phyloP scores from a whole-genome alignment of 2,329 filamentous ascomycete genomes.

The Fonsecaea monophora region DNA sequence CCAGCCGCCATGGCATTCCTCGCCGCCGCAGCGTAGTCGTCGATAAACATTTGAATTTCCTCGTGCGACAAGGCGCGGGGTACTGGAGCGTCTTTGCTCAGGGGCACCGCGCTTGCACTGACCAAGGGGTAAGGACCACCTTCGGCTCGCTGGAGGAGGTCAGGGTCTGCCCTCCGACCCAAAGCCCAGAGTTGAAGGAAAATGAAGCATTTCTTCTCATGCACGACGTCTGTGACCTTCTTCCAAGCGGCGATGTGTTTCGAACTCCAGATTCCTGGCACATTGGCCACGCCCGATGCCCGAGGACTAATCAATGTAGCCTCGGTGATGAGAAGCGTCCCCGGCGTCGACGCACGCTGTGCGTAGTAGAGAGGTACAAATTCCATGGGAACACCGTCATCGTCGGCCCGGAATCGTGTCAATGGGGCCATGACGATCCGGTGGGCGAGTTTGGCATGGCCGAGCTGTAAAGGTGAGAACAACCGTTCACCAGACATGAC shows the following conservation, averaged over 20 bases:
- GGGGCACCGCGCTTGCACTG: slow-evolving; percentile 31
- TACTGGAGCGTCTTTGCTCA: slow-evolving; percentile 23
- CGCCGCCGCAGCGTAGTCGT: slow-evolving; percentile 43
- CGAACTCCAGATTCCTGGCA: slow-evolving; percentile 31
- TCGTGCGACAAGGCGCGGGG: slow-evolving; percentile 32
- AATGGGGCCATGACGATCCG: slow-evolving; percentile 61
- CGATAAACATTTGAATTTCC: not conserved
- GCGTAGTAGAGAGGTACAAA: slow-evolving; percentile 51
- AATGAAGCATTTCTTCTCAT: slow-evolving; percentile 59
- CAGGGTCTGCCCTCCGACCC: slow-evolving; percentile 48
- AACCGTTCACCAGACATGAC: not conserved
- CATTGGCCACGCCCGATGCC: slow-evolving; percentile 16
- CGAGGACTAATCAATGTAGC: slow-evolving; percentile 15
- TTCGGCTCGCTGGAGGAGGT: too few relatives aligned
- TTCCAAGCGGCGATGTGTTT: slow-evolving; percentile 60
- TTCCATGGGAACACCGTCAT: slow-evolving; percentile 43
- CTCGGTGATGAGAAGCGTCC: slow-evolving; percentile 47
- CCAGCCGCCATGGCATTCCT: slow-evolving; percentile 61
- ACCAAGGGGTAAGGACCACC: slow-evolving; percentile 46
- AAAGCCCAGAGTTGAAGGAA: slow-evolving; percentile 49
- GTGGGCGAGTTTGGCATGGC: slow-evolving; percentile 44
- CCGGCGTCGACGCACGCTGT: slow-evolving; percentile 46
- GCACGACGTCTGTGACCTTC: slow-evolving; percentile 58
- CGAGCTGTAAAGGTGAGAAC: slow-evolving; percentile 17
- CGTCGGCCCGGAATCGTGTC: slow-evolving; percentile 61